phyloP scores from a whole-genome alignment of 2,329 filamentous ascomycete genomes.

The Exophiala sideris region DNA sequence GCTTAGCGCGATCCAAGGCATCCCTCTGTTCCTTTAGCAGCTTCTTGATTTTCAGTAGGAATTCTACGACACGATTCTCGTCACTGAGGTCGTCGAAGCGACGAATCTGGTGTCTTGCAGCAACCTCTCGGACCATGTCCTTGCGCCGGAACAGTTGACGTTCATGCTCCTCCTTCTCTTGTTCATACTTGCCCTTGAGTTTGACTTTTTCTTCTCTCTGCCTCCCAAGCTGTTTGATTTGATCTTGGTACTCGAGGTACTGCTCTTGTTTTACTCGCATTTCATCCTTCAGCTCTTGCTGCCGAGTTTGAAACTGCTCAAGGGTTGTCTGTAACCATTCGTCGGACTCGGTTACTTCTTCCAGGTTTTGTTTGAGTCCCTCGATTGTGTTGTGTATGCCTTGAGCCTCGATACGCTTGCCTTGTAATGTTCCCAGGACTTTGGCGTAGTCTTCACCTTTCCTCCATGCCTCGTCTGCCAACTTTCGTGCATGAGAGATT shows the following conservation, averaged over 20 bases:
- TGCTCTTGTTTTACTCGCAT: constrained; percentile 60
- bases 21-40: constrained; percentile 74
- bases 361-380: constrained; percentile 68
- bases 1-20: constrained; percentile 69
- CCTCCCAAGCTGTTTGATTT: constrained; percentile 37
- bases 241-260: constrained; percentile 61
- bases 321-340: constrained; percentile 68
- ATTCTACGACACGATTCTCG: constrained; percentile 69
- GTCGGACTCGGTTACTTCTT: constrained; percentile 75
- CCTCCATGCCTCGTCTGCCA: constrained; percentile 64
- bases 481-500: constrained; percentile 43
- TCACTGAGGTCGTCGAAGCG: constrained; percentile 78
- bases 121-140: constrained; percentile 72
- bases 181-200: constrained; percentile 68
- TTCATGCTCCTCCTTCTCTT: constrained; percentile 83
- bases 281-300: constrained; percentile 63
- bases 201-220: constrained; percentile 41
- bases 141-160: constrained; percentile 70
- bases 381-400: constrained; percentile 68
- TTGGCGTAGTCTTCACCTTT: constrained; percentile 70
- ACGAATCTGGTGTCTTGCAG: constrained; percentile 72
- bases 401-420: constrained; percentile 70
- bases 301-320: constrained; percentile 72
- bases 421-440: constrained; percentile 70
- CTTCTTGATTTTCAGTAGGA: constrained; percentile 73